These are phyloP conservation scores for Cytospora paraplurivora DNA, from an alignment of 2,329 filamentous ascomycete genomes.

Conservation along the genomic window DNA sequence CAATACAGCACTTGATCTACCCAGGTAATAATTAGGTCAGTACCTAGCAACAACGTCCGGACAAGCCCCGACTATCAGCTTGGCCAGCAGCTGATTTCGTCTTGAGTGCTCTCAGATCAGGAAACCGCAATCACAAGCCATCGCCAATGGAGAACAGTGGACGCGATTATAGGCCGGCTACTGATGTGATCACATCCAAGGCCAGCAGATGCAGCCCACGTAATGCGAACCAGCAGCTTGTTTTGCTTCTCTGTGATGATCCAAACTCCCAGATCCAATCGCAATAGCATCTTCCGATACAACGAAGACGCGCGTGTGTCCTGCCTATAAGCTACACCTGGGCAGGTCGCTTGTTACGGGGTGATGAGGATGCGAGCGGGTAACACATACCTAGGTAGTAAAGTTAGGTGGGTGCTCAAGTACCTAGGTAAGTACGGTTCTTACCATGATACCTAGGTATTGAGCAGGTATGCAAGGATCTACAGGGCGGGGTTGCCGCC, in stretches of 20 bases:
- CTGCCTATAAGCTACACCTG: neutral
- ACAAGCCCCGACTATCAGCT: neutral
- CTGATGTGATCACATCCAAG: slow-evolving; percentile 21
- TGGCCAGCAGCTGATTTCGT: neutral
- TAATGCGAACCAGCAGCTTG: slow-evolving; percentile 10
- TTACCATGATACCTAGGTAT: too few relatives aligned
- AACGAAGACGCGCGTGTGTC: slow-evolving; percentile 2
- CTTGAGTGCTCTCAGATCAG: neutral
- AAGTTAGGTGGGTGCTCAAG: too few relatives aligned
- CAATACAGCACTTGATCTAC: too few relatives aligned
- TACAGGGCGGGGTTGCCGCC: too few relatives aligned
- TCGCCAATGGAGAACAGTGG: slow-evolving; percentile 6
- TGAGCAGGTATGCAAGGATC: too few relatives aligned
- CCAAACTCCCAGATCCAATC: neutral
- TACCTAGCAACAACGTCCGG: neutral
- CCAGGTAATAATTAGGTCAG: too few relatives aligned
- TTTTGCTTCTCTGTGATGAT: neutral
- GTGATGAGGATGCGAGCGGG: too few relatives aligned
- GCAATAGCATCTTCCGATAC: neutral
- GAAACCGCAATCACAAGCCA: neutral
- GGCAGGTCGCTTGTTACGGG: neutral
- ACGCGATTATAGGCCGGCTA: slow-evolving; percentile 23
- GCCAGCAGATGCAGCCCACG: slow-evolving; percentile 24
- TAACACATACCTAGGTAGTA: too few relatives aligned
- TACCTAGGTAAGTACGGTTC: too few relatives aligned